Conservation (phyloP, 1,284 basidiomycete species). For the Leccinum subrobustum region DNA sequence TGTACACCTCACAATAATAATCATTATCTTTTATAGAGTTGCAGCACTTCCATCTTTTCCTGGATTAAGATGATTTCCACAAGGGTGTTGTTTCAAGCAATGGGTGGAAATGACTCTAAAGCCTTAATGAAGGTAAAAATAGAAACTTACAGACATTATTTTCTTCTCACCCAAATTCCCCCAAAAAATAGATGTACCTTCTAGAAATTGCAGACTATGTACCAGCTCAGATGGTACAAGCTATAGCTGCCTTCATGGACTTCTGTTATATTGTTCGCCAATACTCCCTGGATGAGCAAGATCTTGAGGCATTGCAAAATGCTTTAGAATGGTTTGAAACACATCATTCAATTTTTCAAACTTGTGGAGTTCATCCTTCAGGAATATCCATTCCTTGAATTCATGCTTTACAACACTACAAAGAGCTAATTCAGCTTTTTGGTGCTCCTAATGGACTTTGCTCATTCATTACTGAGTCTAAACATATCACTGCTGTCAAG, state of each 20-base stretch:
- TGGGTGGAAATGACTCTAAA: neutral
- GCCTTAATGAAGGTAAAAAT: neutral
- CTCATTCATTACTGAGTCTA: neutral
- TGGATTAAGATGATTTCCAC: neutral
- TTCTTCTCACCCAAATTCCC: neutral
- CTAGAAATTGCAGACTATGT: slow-evolving; percentile 14
- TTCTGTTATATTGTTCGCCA: slow-evolving; percentile 7
- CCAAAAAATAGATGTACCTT: slow-evolving; percentile 3
- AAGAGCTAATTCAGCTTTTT: neutral
- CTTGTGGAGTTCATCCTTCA: neutral
- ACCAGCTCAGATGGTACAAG: slow-evolving; percentile 9
- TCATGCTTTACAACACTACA: neutral
- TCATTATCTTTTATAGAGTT: neutral
- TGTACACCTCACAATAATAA: neutral
- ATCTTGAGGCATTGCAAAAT: neutral
- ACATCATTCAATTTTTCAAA: neutral
- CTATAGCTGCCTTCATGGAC: slow-evolving; percentile 9
- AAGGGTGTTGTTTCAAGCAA: neutral
- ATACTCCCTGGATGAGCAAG: neutral
- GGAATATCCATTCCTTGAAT: neutral
- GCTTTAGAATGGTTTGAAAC: neutral
- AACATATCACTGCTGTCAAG: neutral
- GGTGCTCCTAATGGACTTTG: neutral
- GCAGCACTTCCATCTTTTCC: neutral
- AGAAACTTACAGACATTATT: neutral